Conservation (phyloP, 208 protist genomes). For the Tritrichomonas foetus region DNA sequence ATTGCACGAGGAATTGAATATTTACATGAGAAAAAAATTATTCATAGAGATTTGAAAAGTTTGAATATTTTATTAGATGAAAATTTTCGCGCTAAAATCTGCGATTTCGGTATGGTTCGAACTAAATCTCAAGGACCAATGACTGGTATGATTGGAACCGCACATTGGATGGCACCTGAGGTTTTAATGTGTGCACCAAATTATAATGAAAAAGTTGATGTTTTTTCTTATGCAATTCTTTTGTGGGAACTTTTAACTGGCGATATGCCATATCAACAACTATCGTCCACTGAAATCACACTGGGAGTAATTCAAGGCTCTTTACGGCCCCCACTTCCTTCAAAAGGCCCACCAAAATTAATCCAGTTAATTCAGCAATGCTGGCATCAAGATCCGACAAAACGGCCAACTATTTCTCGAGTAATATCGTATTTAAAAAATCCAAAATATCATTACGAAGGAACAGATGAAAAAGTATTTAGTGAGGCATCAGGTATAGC, state of each 20-base stretch:
- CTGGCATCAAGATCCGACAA: background rate
- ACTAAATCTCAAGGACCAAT: background rate
- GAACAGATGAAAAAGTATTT: background rate
- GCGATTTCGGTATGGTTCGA: constrained; percentile 11
- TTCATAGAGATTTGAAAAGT: background rate
- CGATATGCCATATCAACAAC: background rate
- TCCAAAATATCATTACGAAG: background rate
- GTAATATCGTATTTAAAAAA: background rate
- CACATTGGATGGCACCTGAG: constrained; percentile 34
- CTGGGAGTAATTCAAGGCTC: background rate
- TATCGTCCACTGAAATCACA: background rate
- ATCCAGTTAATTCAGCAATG: background rate
- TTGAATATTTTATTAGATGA: background rate
- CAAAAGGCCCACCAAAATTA: background rate
- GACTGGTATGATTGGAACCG: background rate
- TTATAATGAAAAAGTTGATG: background rate
- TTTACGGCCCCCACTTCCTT: background rate
- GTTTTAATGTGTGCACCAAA: background rate
- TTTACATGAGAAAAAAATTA: background rate
- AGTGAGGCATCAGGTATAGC: background rate
- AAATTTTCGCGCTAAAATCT: background rate
- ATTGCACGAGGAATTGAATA: background rate
- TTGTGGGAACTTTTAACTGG: constrained; percentile 23
- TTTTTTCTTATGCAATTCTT: background rate
- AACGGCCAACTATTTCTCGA: background rate